A percentile compares a stretch with the other conserved stretches of the same genome.
These are phyloP conservation scores for Kodamaea fukazawae DNA, from an alignment of 805 yeast species.

Conservation along the genomic window DNA sequence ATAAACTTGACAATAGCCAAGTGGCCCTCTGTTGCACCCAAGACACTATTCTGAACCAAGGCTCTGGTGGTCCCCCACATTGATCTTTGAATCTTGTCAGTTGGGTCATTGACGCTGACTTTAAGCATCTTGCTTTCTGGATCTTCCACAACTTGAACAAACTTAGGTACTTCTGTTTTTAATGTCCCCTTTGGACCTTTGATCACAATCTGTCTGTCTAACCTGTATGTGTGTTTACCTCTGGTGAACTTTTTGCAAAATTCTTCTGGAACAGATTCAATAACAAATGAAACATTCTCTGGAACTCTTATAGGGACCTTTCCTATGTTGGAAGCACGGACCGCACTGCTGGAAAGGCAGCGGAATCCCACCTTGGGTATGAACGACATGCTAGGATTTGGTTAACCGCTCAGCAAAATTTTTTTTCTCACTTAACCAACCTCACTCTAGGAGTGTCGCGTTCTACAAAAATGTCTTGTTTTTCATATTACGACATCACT, in stretches of 20 bases:
- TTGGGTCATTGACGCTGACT: constrained; percentile 57
- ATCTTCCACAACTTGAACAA: constrained; percentile 47
- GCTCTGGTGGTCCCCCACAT: constrained; percentile 96
- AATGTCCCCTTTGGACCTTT: constrained; percentile 78
- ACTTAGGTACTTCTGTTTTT: constrained; percentile 66
- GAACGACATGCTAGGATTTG: neutral
- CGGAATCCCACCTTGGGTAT: constrained; percentile 8
- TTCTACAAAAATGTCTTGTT: neutral
- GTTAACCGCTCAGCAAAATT: neutral
- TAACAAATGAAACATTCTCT: constrained; percentile 52
- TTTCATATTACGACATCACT: constrained; percentile 1
- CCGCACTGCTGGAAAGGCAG: constrained; percentile 15
- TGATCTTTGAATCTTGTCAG: constrained; percentile 66
- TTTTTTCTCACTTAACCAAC: too few relatives aligned
- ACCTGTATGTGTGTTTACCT: constrained; percentile 56
- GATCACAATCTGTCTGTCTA: constrained; percentile 59
- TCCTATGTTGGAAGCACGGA: constrained; percentile 65
- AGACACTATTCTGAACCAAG: constrained; percentile 67
- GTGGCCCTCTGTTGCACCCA: constrained; percentile 94
- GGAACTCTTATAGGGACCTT: constrained; percentile 70
- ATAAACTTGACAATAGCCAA: constrained; percentile 80
- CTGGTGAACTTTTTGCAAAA: constrained; percentile 61
- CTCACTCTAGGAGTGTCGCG: neutral
- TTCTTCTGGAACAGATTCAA: constrained; percentile 48
- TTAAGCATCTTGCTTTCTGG: constrained; percentile 35